Evolutionary conservation across 1,139 yeast genomes (phyloP).

Genomic region (Ogataea hybrid): DNA sequence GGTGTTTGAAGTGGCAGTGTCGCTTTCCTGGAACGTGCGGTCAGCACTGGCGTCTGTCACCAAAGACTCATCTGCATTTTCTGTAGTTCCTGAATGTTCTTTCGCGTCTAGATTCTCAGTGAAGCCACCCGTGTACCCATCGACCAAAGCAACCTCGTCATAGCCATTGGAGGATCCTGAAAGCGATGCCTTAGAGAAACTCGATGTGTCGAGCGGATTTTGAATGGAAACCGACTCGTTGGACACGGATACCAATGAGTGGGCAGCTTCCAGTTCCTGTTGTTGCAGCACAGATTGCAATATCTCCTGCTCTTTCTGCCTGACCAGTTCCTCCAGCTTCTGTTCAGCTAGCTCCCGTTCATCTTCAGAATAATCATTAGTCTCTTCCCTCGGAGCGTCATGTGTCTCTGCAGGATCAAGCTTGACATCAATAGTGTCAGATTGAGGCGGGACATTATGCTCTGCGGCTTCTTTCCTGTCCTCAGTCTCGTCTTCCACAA

Average conservation of each 20-base stretch:
- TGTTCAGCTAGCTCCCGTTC: slow-evolving; percentile 27
- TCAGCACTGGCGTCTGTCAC: slow-evolving; percentile 8
- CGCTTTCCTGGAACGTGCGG: slow-evolving; percentile 4
- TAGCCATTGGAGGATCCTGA: slow-evolving; percentile 13
- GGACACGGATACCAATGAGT: slow-evolving; percentile 14
- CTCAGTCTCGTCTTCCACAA: slow-evolving; percentile 17
- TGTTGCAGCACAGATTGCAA: slow-evolving; percentile 21
- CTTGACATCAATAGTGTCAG: background rate
- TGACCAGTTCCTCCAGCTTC: slow-evolving; percentile 27
- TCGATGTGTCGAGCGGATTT: slow-evolving; percentile 10
- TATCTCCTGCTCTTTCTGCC: slow-evolving; percentile 27
- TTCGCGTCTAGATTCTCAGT: slow-evolving; percentile 5
- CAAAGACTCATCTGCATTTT: slow-evolving; percentile 9
- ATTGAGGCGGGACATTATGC: background rate
- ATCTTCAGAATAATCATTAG: slow-evolving; percentile 21
- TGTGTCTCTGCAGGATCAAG: slow-evolving; percentile 5
- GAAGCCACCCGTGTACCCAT: slow-evolving; percentile 11
- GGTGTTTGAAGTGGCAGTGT: slow-evolving; percentile 6
- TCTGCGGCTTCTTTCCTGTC: slow-evolving; percentile 8
- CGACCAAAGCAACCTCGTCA: slow-evolving; percentile 12
- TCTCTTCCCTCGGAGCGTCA: slow-evolving; percentile 10
- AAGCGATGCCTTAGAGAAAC: slow-evolving; percentile 1
- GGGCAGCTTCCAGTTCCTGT: slow-evolving; percentile 16
- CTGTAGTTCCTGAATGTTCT: background rate
- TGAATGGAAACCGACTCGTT: slow-evolving; percentile 14